Conservation (phyloP, 1,284 basidiomycete species). For the Cryptococcus floricola region DNA sequence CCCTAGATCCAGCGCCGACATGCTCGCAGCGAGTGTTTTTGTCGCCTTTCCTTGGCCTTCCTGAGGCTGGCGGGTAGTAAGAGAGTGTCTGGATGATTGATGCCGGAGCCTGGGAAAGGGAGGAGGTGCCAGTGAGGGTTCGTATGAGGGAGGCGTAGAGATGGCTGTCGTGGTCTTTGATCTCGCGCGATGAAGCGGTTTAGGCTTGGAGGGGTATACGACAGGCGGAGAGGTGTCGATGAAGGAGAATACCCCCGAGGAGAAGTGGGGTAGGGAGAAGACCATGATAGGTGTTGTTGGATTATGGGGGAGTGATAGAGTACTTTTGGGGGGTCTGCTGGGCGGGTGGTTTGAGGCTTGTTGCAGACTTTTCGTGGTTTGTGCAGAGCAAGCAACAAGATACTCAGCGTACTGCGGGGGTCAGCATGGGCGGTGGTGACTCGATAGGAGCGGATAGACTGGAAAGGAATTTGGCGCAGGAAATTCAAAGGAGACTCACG, state of each 20-base stretch:
- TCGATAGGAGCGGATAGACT: not conserved
- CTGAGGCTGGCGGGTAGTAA: not conserved
- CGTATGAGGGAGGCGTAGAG: too few relatives aligned
- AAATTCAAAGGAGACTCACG: constrained; percentile 4
- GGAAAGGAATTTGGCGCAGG: not conserved
- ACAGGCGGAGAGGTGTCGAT: constrained; percentile 23
- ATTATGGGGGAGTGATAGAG: not conserved
- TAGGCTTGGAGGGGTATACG: constrained; percentile 17
- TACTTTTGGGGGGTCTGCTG: not conserved
- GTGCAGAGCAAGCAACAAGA: not conserved
- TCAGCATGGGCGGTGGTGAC: not conserved
- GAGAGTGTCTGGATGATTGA: not conserved
- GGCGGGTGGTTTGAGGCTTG: not conserved
- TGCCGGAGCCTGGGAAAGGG: not conserved
- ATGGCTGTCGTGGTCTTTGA: constrained; percentile 5
- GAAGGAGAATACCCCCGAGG: constrained; percentile 11
- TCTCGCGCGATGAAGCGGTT: not conserved
- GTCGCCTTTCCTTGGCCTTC: not conserved
- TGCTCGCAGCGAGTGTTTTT: constrained; percentile 2
- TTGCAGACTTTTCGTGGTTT: not conserved
- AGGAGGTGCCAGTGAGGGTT: not conserved
- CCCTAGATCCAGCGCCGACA: constrained; percentile 4
- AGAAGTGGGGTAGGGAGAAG: constrained; percentile 19
- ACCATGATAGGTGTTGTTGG: constrained; percentile 5
- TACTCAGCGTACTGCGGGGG: not conserved